These are phyloP conservation scores for Heterococcus sp. DNA, from an alignment of 108 stramenopile genomes.

Conservation along the genomic window DNA sequence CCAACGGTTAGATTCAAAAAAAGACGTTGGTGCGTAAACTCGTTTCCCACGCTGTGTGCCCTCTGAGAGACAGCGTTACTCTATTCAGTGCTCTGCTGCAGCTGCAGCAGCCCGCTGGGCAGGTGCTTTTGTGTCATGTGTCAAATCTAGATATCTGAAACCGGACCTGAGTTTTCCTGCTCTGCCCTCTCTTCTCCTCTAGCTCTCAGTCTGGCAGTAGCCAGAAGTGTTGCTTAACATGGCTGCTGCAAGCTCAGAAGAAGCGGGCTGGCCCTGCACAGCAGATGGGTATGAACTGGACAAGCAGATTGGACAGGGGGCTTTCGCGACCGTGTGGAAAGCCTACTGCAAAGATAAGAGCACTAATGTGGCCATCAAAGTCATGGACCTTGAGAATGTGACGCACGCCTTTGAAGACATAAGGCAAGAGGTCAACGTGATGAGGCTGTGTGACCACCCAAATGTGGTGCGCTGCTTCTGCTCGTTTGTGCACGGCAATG, in stretches of 20 bases:
- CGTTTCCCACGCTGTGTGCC: too few species aligned
- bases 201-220: too few species aligned
- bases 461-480: constrained; percentile 81
- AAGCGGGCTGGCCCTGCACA: constrained; percentile 25
- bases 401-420: constrained; percentile 68
- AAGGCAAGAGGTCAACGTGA: constrained; percentile 84
- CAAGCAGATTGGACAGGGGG: constrained; percentile 79
- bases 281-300: constrained; percentile 40
- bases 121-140: too few species aligned
- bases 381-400: constrained; percentile 89
- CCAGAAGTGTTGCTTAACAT: too few species aligned
- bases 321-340: constrained; percentile 87
- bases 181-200: too few species aligned
- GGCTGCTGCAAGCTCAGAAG: constrained; percentile 6
- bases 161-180: too few species aligned
- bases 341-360: constrained; percentile 51
- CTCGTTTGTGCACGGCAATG: constrained; percentile 77
- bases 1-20: too few species aligned
- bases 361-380: constrained; percentile 65
- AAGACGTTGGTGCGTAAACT: too few species aligned
- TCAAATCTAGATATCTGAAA: too few species aligned
- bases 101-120: too few species aligned
- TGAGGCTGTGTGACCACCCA: constrained; percentile 82
- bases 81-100: too few species aligned
- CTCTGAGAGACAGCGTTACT: too few species aligned